Percentiles rank a stretch among this genome's conserved stretches.
These are phyloP conservation scores for Stylosanthes scabra DNA, from an alignment of 331 rosid genomes.

Conservation along the genomic window DNA sequence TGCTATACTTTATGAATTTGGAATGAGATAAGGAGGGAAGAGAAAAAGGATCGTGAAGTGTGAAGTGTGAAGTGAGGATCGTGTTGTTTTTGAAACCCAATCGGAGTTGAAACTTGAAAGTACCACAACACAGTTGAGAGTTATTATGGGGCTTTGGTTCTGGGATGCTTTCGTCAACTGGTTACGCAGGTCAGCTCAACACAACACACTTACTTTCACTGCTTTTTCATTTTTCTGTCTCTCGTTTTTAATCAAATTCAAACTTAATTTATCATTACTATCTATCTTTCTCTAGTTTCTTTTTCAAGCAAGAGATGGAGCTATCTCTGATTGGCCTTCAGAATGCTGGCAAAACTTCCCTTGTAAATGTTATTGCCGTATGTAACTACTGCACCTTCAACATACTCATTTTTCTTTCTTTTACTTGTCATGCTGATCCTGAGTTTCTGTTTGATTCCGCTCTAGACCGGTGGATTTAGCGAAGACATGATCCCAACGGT, in stretches of 20 bases:
- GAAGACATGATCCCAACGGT: slow-evolving; percentile 77
- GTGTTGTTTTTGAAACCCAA: background rate
- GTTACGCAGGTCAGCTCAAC: slow-evolving; percentile 53
- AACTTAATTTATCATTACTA: too few relatives aligned
- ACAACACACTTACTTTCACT: background rate
- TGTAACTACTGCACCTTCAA: slow-evolving; percentile 30
- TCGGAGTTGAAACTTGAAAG: background rate
- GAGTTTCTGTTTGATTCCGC: slow-evolving; percentile 35
- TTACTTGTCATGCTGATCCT: slow-evolving; percentile 27
- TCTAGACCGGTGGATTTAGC: slow-evolving; percentile 63
- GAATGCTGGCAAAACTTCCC: slow-evolving; percentile 72
- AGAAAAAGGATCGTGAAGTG: background rate
- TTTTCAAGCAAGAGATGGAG: slow-evolving; percentile 80
- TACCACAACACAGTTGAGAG: background rate
- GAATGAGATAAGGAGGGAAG: slow-evolving; percentile 1
- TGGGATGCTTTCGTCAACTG: slow-evolving; percentile 69
- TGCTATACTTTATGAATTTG: background rate
- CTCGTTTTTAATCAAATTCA: too few relatives aligned
- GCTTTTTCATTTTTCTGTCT: too few relatives aligned
- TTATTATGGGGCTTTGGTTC: slow-evolving; percentile 50
- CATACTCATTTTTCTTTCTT: background rate
- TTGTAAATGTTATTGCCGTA: slow-evolving; percentile 71
- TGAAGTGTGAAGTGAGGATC: background rate
- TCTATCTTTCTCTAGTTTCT: slow-evolving; percentile 39
- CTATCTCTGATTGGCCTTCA: slow-evolving; percentile 68